phyloP scores from a whole-genome alignment of 1,284 basidiomycete genomes.

The Sanguinoderma infundibulare region DNA sequence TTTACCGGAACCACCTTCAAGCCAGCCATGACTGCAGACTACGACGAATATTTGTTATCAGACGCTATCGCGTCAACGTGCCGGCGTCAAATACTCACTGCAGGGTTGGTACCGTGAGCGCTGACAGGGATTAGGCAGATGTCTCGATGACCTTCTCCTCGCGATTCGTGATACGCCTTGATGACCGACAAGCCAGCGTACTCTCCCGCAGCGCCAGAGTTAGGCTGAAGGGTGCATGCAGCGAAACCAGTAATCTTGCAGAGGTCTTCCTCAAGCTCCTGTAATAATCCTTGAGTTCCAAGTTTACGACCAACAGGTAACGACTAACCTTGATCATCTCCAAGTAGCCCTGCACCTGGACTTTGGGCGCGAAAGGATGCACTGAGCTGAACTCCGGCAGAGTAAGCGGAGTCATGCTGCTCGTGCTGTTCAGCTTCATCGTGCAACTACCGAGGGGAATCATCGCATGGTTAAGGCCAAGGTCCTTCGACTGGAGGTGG shows the following conservation, averaged over 20 bases:
- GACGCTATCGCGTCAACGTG: not conserved
- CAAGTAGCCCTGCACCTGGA: conserved; percentile 91
- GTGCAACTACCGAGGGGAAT: conserved; percentile 96
- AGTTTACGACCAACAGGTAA: not conserved
- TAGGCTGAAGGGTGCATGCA: conserved; percentile 94
- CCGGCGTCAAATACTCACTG: conserved; percentile 46
- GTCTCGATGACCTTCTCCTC: conserved; percentile 85
- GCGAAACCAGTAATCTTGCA: conserved; percentile 96
- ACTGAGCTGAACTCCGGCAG: conserved; percentile 91
- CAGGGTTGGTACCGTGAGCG: conserved; percentile 96
- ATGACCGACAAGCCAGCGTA: conserved; percentile 95
- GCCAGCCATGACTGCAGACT: conserved; percentile 97
- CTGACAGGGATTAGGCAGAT: conserved; percentile 95
- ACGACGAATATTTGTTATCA: not conserved
- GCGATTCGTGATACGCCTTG: conserved; percentile 90
- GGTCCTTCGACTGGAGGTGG: conserved; percentile 92
- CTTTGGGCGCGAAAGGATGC: conserved; percentile 91
- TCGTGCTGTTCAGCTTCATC: conserved; percentile 97
- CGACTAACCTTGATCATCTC: conserved; percentile 75
- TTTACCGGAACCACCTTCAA: conserved; percentile 96
- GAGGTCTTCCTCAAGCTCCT: conserved; percentile 91
- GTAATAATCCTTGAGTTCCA: conserved; percentile 9
- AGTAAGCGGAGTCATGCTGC: conserved; percentile 95
- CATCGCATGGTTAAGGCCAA: conserved; percentile 95
- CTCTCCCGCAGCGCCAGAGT: conserved; percentile 97